phyloP scores from a whole-genome alignment of 306 rosid species.

The Vicia sativa region DNA sequence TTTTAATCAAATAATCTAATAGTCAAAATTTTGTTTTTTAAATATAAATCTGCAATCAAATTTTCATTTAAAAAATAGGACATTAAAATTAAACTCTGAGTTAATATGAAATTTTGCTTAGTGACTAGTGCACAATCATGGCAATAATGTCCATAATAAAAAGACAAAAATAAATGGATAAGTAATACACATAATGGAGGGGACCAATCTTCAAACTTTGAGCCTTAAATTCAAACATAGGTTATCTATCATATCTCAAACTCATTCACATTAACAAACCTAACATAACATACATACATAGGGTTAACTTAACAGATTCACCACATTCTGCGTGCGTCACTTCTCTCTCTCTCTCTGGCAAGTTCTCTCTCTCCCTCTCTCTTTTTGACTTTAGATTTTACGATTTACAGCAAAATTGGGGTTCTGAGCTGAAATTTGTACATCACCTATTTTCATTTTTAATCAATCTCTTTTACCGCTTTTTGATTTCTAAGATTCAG shows the following conservation, averaged over 20 bases:
- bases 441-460: constrained; percentile 27
- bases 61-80: too few species aligned
- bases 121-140: too few species aligned
- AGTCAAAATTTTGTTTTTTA: too few species aligned
- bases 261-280: background rate
- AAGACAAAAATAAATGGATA: constrained; percentile 22
- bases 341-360: constrained; percentile 38
- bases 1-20: too few species aligned
- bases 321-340: constrained; percentile 21
- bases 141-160: background rate
- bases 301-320: constrained; percentile 13
- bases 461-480: background rate
- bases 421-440: constrained; percentile 23
- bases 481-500: constrained; percentile 22
- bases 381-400: constrained; percentile 1
- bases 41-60: too few species aligned
- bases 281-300: background rate
- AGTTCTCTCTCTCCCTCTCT: constrained; percentile 39
- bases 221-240: constrained; percentile 33
- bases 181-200: background rate
- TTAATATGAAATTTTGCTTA: too few species aligned
- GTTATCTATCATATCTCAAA: constrained; percentile 5
- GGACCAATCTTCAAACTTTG: background rate
- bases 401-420: constrained; percentile 29
- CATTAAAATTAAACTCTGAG: too few species aligned